Evolutionary conservation across 345 rosid species (phyloP).

Genomic region (Murraya koenigii): DNA sequence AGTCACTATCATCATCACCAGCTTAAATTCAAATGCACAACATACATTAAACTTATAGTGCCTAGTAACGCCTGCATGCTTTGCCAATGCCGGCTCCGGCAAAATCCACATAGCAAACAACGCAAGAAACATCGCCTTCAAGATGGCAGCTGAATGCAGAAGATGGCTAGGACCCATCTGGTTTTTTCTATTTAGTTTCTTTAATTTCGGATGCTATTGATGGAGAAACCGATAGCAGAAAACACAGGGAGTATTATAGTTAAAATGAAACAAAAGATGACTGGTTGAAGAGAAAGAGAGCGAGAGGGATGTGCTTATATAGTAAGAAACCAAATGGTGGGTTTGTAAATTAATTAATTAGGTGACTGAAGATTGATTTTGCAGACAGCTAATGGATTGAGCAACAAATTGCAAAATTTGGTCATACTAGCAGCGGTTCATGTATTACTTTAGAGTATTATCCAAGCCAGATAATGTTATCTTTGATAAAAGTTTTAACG

Average conservation of each 20-base stretch:
- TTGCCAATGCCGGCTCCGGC: conserved; percentile 26
- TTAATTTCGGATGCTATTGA: background rate
- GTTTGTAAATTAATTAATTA: conserved; percentile 34
- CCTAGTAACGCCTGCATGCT: conserved; percentile 43
- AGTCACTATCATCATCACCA: too few relatives aligned
- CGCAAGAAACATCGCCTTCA: conserved; percentile 13
- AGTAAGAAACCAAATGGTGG: background rate
- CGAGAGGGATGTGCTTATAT: conserved; percentile 21
- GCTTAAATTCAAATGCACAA: too few relatives aligned
- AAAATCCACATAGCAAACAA: conserved; percentile 21
- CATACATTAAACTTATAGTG: conserved; percentile 49
- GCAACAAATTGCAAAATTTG: conserved; percentile 10
- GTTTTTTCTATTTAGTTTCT: background rate
- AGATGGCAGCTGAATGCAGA: background rate
- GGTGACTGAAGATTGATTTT: conserved; percentile 28
- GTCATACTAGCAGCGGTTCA: conserved; percentile 12
- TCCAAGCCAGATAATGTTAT: conserved; percentile 17
- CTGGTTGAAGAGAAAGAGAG: conserved; percentile 13
- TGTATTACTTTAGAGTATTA: conserved; percentile 28
- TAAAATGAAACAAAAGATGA: background rate
- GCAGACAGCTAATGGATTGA: background rate
- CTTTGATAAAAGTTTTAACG: background rate
- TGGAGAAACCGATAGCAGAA: background rate
- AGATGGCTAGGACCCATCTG: conserved; percentile 20
- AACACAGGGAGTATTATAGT: background rate